Base-by-base conservation (phyloP, 805 yeast species). In the Yarrowia yakushimensis region DNA sequence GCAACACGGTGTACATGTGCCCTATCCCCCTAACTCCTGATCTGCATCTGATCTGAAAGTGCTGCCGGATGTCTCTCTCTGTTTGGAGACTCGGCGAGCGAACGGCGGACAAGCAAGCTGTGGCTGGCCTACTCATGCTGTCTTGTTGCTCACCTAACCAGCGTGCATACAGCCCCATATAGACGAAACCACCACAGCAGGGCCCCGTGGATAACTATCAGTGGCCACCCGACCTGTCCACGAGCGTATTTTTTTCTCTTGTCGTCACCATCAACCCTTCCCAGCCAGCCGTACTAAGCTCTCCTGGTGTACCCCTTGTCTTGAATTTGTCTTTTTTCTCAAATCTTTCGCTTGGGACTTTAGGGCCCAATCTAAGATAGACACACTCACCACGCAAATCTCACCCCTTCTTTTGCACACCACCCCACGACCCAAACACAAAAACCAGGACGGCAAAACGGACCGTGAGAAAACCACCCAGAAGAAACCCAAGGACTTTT, bases 321-420 rank as follows among this genome's bases (percentile, higher is more conserved):
- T 15, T n/a, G 30, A 33, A 23, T 34, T 50, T 45, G 52, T 45
- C 52, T 45, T 45, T 42, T 43, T 45, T 22, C 30, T 31, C 55
- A 30, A 30, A 30, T 48, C 55, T 48, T 48, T 20, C 39, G 55
- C 55, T 48, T 48, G 55, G 55, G 55, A 48, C 55, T 48, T 48
- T 48, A 22, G 39, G 36, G 9, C 55, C 55, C 36, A 48, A 48
- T 48, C 55, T 48, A 48, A 48, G 55, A 48, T 48, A 48, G 39
- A 48, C 50, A 43, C 48, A 42, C 55, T 30, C 55, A 31, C 39
- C 55, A 48, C 55, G 36, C 52, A 43, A 45, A 30, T 36, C 39
- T 22, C 55, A 48, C 55, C 55, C 55, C 55, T 48, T 48, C 55
- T 48, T 48, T 31, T 48, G 39, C 55, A 48, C 55, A 30, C 52